These are phyloP conservation scores for Aeschynomene evenia DNA, from an alignment of 306 rosid genomes.

Conservation along the genomic window DNA sequence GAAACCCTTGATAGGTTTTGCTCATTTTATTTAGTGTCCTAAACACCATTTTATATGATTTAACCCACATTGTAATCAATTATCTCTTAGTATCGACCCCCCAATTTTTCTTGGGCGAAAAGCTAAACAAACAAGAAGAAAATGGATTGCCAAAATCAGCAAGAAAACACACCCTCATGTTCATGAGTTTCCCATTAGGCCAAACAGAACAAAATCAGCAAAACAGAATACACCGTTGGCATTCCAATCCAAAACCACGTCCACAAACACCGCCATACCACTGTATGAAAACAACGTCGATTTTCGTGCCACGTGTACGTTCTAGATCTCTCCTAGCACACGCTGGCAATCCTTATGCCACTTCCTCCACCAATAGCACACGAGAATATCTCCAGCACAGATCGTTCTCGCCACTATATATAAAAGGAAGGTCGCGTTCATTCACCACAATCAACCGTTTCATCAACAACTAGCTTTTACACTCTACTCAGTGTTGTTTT, in stretches of 20 bases:
- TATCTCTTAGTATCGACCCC: neutral
- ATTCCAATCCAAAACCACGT: slow-evolving; percentile 20
- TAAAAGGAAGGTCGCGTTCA: neutral
- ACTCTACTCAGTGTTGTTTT: neutral
- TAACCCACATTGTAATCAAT: slow-evolving; percentile 34
- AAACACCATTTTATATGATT: slow-evolving; percentile 12
- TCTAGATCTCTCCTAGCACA: slow-evolving; percentile 37
- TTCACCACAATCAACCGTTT: neutral
- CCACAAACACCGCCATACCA: neutral
- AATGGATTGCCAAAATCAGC: neutral
- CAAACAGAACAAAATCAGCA: neutral
- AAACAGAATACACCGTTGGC: slow-evolving; percentile 20
- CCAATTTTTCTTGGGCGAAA: neutral
- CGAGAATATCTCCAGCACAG: slow-evolving; percentile 6
- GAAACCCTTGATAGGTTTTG: neutral
- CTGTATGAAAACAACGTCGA: slow-evolving; percentile 6
- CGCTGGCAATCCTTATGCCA: slow-evolving; percentile 43
- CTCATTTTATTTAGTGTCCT: neutral
- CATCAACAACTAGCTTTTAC: neutral
- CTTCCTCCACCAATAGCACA: slow-evolving; percentile 33
- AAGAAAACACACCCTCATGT: slow-evolving; percentile 46
- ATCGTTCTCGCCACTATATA: slow-evolving; percentile 38
- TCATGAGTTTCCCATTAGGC: neutral
- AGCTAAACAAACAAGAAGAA: slow-evolving; percentile 1
- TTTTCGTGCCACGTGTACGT: slow-evolving; percentile 52